Evolutionary conservation across 2,329 filamentous ascomycete species (phyloP), one percentile per base, ranked within the genome.

Genomic region (Ilyonectria mors-panacis): DNA sequence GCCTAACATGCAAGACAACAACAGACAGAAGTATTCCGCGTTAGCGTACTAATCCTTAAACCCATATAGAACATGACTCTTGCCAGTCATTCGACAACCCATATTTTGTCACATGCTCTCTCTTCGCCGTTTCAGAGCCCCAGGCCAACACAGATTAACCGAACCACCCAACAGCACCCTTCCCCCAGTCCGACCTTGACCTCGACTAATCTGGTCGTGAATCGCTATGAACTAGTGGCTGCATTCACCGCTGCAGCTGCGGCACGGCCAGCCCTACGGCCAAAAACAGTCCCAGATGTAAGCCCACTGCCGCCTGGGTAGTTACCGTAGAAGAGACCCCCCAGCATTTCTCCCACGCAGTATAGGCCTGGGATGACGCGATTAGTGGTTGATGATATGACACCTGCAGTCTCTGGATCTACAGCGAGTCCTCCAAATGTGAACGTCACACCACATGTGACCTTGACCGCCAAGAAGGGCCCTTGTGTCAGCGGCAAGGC

Each of bases 371-470:
- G 83, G 6, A 92, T 83, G n/a, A 81, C 78, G 5, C 73, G 72
- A 1, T 80, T 81, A 0, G 83, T 85, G 79, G 2, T 81, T 83
- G 15, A 91, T 76, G 1, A 92, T 85, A 3, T 81, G 82, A 0
- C 87, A 83, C 0, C 87, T 90, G 26, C 86, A 76, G 0, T 51
- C 10, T 39, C 37, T 9, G 88, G 83, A 55, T 88, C 83, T 2
- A 90, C 85, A 6, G 84, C 83, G 7, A 92, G 78, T 0, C 91
- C 90, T 1, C 90, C 91, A 79, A 92, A 93, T 0, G 90, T 92
- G 70, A 92, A 93, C 0, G 90, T 92, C 17, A 93, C 85, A 1
- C 91, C 91, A 51, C 88, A 89, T 4, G 86, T 87, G 3, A 92
- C 89, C 70, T 88, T 88, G 51, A 92, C 86, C 1, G 90, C 90